phyloP scores from a whole-genome alignment of 202 grass and related monocot species.

The Setaria viridis region DNA sequence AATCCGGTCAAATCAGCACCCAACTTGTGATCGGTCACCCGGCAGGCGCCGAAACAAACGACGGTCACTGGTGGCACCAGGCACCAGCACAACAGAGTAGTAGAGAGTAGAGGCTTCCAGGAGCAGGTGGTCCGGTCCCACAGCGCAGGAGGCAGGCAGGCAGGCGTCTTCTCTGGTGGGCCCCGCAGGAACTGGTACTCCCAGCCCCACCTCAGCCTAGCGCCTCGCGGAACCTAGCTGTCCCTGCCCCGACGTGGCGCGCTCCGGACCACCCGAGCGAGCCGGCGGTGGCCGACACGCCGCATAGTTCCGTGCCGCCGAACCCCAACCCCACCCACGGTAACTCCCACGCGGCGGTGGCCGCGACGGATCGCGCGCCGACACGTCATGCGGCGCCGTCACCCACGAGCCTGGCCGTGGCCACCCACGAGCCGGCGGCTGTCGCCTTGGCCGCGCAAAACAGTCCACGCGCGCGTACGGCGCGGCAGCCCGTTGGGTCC shows the following conservation, averaged over 20 bases:
- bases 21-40: too few relatives aligned
- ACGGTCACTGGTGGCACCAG: too few relatives aligned
- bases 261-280: not conserved
- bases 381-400: not conserved
- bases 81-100: too few relatives aligned
- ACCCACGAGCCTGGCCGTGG: not conserved
- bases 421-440: not conserved
- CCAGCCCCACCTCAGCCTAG: slow-evolving; percentile 6
- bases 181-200: not conserved
- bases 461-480: slow-evolving; percentile 28
- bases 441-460: not conserved
- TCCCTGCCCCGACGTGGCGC: slow-evolving; percentile 26
- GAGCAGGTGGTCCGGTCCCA: not conserved
- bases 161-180: not conserved
- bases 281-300: slow-evolving; percentile 42
- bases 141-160: not conserved
- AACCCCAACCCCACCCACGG: not conserved
- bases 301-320: slow-evolving; percentile 9
- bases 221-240: not conserved
- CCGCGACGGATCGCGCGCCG: not conserved
- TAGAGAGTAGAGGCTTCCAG: not conserved
- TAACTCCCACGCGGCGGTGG: not conserved
- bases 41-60: too few relatives aligned
- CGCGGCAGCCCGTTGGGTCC: not conserved
- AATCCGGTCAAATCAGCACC: too few relatives aligned